phyloP scores from a whole-genome alignment of 495 filamentous ascomycete species.

The Bathelium albidoporum region DNA sequence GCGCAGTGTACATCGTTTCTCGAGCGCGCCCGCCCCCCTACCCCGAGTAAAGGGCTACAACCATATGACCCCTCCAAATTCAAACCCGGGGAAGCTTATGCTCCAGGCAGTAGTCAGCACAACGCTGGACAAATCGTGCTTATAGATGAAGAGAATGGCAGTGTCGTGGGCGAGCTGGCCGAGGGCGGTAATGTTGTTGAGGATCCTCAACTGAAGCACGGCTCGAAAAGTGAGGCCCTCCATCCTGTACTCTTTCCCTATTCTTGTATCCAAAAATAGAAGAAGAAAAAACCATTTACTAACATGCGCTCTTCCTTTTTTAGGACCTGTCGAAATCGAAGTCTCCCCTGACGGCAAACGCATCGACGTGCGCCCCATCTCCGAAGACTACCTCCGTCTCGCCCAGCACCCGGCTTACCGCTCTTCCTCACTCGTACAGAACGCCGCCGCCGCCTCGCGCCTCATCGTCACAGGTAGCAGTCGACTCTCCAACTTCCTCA shows the following conservation, averaged over 20 bases:
- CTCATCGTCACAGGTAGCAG: conserved; percentile 80
- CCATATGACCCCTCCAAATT: conserved; percentile 75
- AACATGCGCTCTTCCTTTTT: not conserved
- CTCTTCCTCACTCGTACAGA: conserved; percentile 75
- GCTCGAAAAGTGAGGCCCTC: conserved; percentile 66
- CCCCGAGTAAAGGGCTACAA: conserved; percentile 42
- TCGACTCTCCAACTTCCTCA: conserved; percentile 65
- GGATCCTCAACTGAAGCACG: conserved; percentile 57
- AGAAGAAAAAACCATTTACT: not conserved
- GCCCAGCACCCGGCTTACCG: conserved; percentile 83
- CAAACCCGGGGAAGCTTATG: conserved; percentile 69
- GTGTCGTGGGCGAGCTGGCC: conserved; percentile 81
- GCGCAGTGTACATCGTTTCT: conserved; percentile 92
- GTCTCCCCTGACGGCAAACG: conserved; percentile 64
- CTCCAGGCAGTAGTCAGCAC: conserved; percentile 27
- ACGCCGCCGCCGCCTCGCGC: conserved; percentile 80
- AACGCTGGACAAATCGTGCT: conserved; percentile 74
- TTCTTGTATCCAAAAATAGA: not conserved
- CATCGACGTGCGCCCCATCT: conserved; percentile 65
- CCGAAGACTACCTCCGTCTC: conserved; percentile 68
- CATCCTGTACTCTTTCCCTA: not conserved
- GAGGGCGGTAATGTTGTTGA: conserved; percentile 76
- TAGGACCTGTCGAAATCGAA: conserved; percentile 79
- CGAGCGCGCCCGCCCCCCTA: conserved; percentile 52
- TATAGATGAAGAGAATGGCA: conserved; percentile 86